Evolutionary conservation across 2,329 filamentous ascomycete species (phyloP).

Genomic region (Diaporthe citrichinensis): DNA sequence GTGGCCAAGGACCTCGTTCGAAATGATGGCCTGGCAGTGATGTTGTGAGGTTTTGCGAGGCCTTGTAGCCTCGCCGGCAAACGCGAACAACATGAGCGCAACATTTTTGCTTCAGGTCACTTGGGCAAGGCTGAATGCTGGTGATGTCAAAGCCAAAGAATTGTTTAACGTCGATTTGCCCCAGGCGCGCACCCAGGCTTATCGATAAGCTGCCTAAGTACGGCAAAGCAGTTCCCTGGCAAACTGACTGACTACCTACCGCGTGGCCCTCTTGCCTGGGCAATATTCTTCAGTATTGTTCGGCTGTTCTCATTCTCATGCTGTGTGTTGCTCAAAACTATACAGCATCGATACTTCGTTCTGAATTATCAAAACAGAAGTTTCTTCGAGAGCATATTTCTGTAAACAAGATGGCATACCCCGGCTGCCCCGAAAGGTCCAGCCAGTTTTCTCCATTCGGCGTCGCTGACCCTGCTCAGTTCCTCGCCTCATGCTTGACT

Average conservation of each 20-base stretch:
- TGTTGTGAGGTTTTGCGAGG: slow-evolving; percentile 34
- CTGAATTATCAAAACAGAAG: background rate
- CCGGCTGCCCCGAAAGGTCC: too few species aligned
- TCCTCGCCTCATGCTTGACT: background rate
- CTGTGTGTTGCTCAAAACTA: background rate
- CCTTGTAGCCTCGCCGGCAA: slow-evolving; percentile 38
- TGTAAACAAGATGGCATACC: too few species aligned
- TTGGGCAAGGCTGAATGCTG: slow-evolving; percentile 10
- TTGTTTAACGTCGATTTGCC: slow-evolving; percentile 17
- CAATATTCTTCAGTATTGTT: too few species aligned
- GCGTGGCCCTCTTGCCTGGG: too few species aligned
- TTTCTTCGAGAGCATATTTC: background rate
- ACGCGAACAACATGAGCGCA: slow-evolving; percentile 41
- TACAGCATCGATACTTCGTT: background rate
- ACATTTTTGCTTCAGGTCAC: slow-evolving; percentile 32
- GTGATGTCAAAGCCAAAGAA: slow-evolving; percentile 35
- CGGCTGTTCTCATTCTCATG: background rate
- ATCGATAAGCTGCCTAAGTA: slow-evolving; percentile 35
- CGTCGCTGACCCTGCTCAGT: background rate
- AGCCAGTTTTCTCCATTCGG: too few species aligned
- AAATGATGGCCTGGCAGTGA: slow-evolving; percentile 36
- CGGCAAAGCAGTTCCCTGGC: background rate
- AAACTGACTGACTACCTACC: too few species aligned
- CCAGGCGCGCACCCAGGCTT: slow-evolving; percentile 20
- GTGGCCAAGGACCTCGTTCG: slow-evolving; percentile 38